phyloP scores from a whole-genome alignment of 2,329 filamentous ascomycete genomes.

The Neopestalotiopsis sp. region DNA sequence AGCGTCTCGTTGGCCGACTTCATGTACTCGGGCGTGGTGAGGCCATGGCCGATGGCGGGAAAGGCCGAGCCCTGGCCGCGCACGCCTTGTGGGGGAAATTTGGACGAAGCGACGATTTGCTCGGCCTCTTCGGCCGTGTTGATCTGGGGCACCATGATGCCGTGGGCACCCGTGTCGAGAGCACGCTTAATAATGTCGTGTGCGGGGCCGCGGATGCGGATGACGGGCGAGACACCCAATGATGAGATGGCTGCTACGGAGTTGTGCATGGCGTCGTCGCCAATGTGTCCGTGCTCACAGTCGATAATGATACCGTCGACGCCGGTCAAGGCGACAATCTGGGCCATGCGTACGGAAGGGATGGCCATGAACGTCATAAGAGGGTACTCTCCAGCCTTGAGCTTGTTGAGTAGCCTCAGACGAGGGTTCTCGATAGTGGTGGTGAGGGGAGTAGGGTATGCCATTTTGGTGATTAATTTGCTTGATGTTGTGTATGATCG shows the following conservation, averaged over 20 bases:
- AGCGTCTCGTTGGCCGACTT: slow-evolving; percentile 12
- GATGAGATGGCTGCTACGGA: slow-evolving; percentile 9
- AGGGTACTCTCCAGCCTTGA: slow-evolving; percentile 11
- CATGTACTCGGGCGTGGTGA: slow-evolving; percentile 13
- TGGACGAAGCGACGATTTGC: slow-evolving; percentile 9
- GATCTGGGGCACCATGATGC: slow-evolving; percentile 16
- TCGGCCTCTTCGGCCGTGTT: slow-evolving; percentile 6
- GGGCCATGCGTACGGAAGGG: slow-evolving; percentile 3
- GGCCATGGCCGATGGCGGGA: slow-evolving; percentile 14
- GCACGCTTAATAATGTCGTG: slow-evolving; percentile 13
- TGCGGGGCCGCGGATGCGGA: slow-evolving; percentile 13
- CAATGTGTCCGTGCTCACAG: slow-evolving; percentile 14
- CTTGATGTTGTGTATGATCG: background rate
- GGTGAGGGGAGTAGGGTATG: slow-evolving; percentile 5
- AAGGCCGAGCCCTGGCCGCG: slow-evolving; percentile 13
- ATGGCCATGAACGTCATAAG: slow-evolving; percentile 13
- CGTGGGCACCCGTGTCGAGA: slow-evolving; percentile 10
- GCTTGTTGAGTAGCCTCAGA: slow-evolving; percentile 14
- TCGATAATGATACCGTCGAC: slow-evolving; percentile 15
- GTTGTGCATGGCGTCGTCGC: slow-evolving; percentile 15
- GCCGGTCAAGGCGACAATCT: slow-evolving; percentile 7
- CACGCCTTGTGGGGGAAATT: slow-evolving; percentile 2
- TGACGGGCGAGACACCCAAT: slow-evolving; percentile 5
- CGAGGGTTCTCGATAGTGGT: slow-evolving; percentile 8
- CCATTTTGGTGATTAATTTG: background rate